Conservation (phyloP, 768 basidiomycete species). For the Leccinellum rugosiceps region DNA sequence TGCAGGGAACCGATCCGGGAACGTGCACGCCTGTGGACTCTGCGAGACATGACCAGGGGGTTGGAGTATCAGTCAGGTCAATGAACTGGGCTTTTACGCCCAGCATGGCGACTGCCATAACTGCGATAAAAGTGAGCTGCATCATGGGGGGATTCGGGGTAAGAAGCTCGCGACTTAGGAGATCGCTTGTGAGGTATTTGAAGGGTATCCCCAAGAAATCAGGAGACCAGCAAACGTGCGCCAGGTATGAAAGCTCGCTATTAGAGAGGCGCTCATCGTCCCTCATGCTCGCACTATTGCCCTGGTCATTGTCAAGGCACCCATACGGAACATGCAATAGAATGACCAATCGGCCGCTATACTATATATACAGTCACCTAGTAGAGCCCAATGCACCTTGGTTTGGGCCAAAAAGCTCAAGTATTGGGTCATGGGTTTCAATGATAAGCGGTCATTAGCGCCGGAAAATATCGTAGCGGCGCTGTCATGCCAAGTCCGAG, state of each 20-base stretch:
- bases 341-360: not conserved
- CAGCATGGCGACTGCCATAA: slow-evolving; percentile 5
- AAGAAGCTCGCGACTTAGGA: not conserved
- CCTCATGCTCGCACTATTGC: not conserved
- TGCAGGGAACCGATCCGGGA: slow-evolving; percentile 27
- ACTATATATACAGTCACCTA: not conserved
- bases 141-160: slow-evolving; percentile 2
- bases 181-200: not conserved
- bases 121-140: slow-evolving; percentile 3
- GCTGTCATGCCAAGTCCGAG: too few species aligned
- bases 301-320: too few species aligned
- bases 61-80: slow-evolving; percentile 11
- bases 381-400: too few species aligned
- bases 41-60: slow-evolving; percentile 19
- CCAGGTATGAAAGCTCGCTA: not conserved
- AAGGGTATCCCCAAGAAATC: not conserved
- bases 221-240: not conserved
- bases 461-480: too few species aligned
- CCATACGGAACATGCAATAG: not conserved
- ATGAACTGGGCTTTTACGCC: slow-evolving; percentile 17
- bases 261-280: not conserved
- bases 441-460: too few species aligned
- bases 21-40: slow-evolving; percentile 29
- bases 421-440: too few species aligned
- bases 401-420: too few species aligned